Evolutionary conservation across 2,329 filamentous ascomycete genomes (phyloP).

Genomic region (Trichophyton schoenleinii): DNA sequence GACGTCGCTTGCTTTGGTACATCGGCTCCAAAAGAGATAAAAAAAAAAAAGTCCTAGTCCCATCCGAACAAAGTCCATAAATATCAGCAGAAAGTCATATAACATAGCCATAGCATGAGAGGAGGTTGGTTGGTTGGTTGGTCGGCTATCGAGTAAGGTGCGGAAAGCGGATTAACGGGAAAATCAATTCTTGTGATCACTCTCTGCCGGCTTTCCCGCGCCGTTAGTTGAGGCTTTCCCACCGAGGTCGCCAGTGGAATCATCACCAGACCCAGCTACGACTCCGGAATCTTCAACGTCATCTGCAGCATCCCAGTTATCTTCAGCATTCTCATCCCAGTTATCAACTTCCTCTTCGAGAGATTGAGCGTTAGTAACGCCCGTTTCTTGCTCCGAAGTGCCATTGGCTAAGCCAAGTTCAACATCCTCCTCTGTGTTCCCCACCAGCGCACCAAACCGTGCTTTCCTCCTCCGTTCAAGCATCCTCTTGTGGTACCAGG

Average conservation of each 20-base stretch:
- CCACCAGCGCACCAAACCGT: conserved; percentile 56
- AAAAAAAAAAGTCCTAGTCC: background rate
- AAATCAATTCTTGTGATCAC: background rate
- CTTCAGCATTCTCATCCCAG: conserved; percentile 76
- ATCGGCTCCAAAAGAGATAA: background rate
- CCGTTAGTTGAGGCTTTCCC: background rate
- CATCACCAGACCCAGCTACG: background rate
- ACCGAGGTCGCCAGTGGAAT: conserved; percentile 4
- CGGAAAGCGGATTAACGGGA: too few relatives aligned
- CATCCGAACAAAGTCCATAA: background rate
- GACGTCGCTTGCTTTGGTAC: background rate
- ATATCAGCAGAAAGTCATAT: background rate
- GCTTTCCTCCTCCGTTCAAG: conserved; percentile 68
- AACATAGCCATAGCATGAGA: background rate
- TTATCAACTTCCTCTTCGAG: conserved; percentile 80
- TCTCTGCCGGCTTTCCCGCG: background rate
- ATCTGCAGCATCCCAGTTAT: conserved; percentile 52
- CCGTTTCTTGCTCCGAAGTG: conserved; percentile 48
- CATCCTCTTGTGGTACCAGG: conserved; percentile 94
- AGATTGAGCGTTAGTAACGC: conserved; percentile 39
- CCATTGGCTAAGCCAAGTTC: conserved; percentile 9
- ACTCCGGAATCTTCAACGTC: conserved; percentile 16
- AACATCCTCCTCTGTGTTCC: conserved; percentile 30
- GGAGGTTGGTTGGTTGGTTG: background rate
- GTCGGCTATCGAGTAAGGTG: background rate